Evolutionary conservation across 805 yeast species (phyloP), one percentile per base, ranked within the genome.

Genomic region (Maudiozyma saulgeensis): DNA sequence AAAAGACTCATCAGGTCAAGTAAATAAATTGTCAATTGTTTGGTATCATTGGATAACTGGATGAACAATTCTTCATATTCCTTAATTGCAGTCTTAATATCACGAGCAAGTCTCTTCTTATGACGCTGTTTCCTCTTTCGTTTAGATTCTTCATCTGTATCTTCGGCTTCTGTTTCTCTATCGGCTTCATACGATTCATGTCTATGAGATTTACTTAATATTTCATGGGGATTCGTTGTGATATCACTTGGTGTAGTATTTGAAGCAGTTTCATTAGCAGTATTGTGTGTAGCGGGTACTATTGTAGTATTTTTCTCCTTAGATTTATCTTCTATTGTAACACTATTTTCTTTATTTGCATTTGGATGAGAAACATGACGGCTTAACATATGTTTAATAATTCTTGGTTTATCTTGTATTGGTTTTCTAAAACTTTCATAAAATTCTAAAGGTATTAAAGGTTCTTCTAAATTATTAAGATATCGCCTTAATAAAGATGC

Each of bases 381-480:
- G 15, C 71, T 77, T 2, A 78, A 79, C 64, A 82, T 78, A 65
- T 84, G 86, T 57, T 77, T 81, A 39, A 81, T 69, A 34, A 89
- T 77, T 51, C 84, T 73, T 13, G 84, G 81, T 56, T 84, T 72
- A 41, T 75, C 70, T n/a, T 78, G 68, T 44, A 91, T 73, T 2
- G 96, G 96, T 38, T 76, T 79, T 58, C 98, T 76, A 62, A 91
- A 93, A 26, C 72, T 72, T 56, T 85, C 87, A 64, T 91, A 93
- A 52, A 80, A 68, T 4, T 76, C 76, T 35, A 87, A 70, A 0
- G 98, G 96, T 19, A 93, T 81, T 49, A 93, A 74, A 0, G 98
- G 98, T 60, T 93, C 98, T 0, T 96, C 95, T 49, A 93, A 75
- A 43, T 88, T 82, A 61, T 89, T 88, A 53, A 93, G 73, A 64